Conservation (phyloP, 2,329 filamentous ascomycete genomes). For the Whalleya microplaca region DNA sequence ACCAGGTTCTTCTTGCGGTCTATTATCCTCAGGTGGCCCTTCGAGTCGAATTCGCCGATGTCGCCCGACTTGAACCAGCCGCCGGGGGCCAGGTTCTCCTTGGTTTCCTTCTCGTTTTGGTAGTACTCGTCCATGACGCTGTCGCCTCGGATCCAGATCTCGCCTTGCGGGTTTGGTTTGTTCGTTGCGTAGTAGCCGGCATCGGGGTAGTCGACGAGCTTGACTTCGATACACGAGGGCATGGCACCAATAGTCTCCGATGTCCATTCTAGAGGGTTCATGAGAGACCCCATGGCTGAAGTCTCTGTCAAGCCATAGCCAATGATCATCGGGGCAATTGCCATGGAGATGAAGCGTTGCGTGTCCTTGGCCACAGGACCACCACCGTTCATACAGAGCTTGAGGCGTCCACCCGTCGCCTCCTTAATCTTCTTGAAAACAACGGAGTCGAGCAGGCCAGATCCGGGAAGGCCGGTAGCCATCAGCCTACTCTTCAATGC, state of each 20-base stretch:
- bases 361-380: conserved; percentile 85
- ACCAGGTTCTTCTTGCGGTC: conserved; percentile 90
- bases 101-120: conserved; percentile 77
- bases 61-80: conserved; percentile 91
- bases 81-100: conserved; percentile 68
- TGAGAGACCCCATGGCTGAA: conserved; percentile 72
- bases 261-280: conserved; percentile 80
- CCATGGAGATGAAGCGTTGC: conserved; percentile 84
- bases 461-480: conserved; percentile 63
- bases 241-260: conserved; percentile 73
- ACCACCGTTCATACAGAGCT: conserved; percentile 84
- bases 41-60: conserved; percentile 75
- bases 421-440: conserved; percentile 94
- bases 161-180: conserved; percentile 77
- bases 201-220: conserved; percentile 84
- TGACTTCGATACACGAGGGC: conserved; percentile 75
- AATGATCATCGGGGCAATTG: conserved; percentile 85
- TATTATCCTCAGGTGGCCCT: conserved; percentile 76
- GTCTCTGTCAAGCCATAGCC: conserved; percentile 91
- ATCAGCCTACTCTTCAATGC: conserved; percentile 57
- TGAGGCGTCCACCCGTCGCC: conserved; percentile 79
- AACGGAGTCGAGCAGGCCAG: conserved; percentile 72
- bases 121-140: conserved; percentile 75
- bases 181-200: conserved; percentile 79
- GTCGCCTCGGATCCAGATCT: conserved; percentile 84